A percentile compares a stretch with the other conserved stretches of the same genome.
These are phyloP conservation scores for Annulohypoxylon truncatum DNA, from an alignment of 2,329 filamentous ascomycete genomes.

Conservation along the genomic window DNA sequence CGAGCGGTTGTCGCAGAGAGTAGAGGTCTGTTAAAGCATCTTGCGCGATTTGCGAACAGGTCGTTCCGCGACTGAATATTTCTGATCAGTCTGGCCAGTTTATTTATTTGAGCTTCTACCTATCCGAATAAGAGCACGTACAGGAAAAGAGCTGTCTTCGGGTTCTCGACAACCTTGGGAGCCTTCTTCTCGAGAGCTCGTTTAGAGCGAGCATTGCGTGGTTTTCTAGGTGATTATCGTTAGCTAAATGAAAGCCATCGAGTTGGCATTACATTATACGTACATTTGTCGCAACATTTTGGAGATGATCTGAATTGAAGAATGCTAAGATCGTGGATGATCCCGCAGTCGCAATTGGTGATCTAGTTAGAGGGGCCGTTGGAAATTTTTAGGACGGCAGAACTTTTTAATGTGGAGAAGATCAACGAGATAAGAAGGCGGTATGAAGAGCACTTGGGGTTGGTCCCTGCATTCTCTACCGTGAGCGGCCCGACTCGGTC, in stretches of 20 bases:
- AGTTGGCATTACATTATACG: not conserved
- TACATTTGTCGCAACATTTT: slow-evolving; percentile 49
- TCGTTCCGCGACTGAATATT: slow-evolving; percentile 72
- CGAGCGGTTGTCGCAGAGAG: slow-evolving; percentile 84
- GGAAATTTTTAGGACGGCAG: slow-evolving; percentile 48
- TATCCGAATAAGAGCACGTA: slow-evolving; percentile 19
- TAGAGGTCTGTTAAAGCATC: slow-evolving; percentile 87
- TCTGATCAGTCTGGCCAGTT: slow-evolving; percentile 20
- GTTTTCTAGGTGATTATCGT: slow-evolving; percentile 60
- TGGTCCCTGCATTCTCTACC: not conserved
- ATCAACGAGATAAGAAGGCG: slow-evolving; percentile 6
- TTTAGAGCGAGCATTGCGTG: slow-evolving; percentile 86
- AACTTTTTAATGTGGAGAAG: slow-evolving; percentile 33
- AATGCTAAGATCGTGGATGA: not conserved
- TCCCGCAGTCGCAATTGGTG: slow-evolving; percentile 3
- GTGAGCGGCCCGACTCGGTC: not conserved
- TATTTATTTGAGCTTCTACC: not conserved
- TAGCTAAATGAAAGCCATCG: not conserved
- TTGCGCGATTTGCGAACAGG: slow-evolving; percentile 84
- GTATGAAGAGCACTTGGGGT: not conserved
- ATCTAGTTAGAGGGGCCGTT: slow-evolving; percentile 21
- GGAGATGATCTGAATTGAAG: slow-evolving; percentile 8
- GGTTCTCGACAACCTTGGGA: slow-evolving; percentile 88
- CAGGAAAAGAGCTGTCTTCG: slow-evolving; percentile 90
- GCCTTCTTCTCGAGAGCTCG: slow-evolving; percentile 93